Evolutionary conservation across 768 basidiomycete genomes (phyloP), one percentile per base, ranked within the genome.

Genomic region (Termitomyces sp.): DNA sequence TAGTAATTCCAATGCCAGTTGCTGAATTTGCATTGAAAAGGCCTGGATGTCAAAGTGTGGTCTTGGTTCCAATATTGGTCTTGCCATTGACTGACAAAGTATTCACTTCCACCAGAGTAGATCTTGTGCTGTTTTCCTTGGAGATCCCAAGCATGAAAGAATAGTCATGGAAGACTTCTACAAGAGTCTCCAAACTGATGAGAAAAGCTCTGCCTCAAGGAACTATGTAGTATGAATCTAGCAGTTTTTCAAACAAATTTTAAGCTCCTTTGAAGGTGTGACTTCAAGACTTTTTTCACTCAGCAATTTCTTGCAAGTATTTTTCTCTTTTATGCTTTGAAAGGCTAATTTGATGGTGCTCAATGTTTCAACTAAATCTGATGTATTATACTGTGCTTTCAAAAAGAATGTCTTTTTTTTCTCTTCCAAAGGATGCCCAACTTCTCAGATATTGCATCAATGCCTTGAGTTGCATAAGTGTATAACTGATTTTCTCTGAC

Each of bases 21-120:
- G 59, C 60, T 0, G 71, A 72, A 66, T 76, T 79, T 1, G 78
- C 77, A 63, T 82, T 73, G 0, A 75, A 82, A 66, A 81, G 0
- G 77, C 77, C 0, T 44, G 15, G 16, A 63, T 9, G 59, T 80
- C 70, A 2, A 58, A 42, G 78, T 20, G 1, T 16, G 2, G 1
- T 70, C 70, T 7, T 55, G 55, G 0, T 74, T 16, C 15, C 5
- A 6, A 73, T 54, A 81, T 73, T 11, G 64, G 27, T 11, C 63
- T 31, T 6, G 42, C 27, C 54, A 69, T 15, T 13, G 65, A 33
- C 6, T 41, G 36, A 0, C 4, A 20, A 12, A 75, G 69, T 9
- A 33, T 34, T 1, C 20, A 4, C 0, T 11, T 12, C 76, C 77
- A 79, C 78, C 78, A 80, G 0, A 31, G 1, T 1, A 79, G 63